A percentile compares a stretch with the other conserved stretches of the same genome.
These are phyloP conservation scores for Lizonia empirigonia DNA, from an alignment of 2,329 filamentous ascomycete genomes.

Conservation along the genomic window DNA sequence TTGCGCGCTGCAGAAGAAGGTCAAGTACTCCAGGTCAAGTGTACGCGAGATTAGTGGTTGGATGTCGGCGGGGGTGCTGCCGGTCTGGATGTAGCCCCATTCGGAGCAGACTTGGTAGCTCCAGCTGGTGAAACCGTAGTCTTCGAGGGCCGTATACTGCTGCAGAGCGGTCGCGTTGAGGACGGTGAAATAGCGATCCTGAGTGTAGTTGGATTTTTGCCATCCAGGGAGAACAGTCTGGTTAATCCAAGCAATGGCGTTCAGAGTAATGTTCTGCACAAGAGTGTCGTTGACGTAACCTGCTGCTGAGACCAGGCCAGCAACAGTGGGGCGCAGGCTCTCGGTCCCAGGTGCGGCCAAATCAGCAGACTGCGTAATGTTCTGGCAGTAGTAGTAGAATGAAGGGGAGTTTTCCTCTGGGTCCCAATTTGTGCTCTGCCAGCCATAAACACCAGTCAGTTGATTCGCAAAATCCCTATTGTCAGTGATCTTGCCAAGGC, in stretches of 20 bases:
- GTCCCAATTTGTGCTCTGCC: constrained; percentile 64
- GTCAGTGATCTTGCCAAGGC: constrained; percentile 56
- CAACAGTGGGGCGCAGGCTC: constrained; percentile 48
- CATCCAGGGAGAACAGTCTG: constrained; percentile 51
- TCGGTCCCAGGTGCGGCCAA: constrained; percentile 49
- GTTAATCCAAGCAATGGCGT: constrained; percentile 63
- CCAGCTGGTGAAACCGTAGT: constrained; percentile 53
- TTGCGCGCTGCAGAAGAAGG: constrained; percentile 65
- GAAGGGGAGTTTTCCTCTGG: constrained; percentile 56
- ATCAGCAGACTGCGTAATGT: constrained; percentile 57
- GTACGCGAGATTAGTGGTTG: constrained; percentile 75
- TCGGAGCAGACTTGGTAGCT: constrained; percentile 58
- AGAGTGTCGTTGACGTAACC: constrained; percentile 53
- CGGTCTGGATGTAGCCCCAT: constrained; percentile 81
- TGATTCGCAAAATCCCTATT: constrained; percentile 60
- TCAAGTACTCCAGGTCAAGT: constrained; percentile 67
- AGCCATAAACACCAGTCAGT: constrained; percentile 55
- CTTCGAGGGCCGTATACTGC: constrained; percentile 21
- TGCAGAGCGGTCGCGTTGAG: constrained; percentile 51
- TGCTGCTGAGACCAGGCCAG: constrained; percentile 54
- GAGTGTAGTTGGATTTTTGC: constrained; percentile 38
- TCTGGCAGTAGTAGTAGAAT: constrained; percentile 59
- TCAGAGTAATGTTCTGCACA: constrained; percentile 60
- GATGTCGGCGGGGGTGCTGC: constrained; percentile 67
- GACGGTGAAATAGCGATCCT: constrained; percentile 59